Evolutionary conservation across 2,329 filamentous ascomycete genomes (phyloP).

Genomic region (Ilyonectria mors-panacis): DNA sequence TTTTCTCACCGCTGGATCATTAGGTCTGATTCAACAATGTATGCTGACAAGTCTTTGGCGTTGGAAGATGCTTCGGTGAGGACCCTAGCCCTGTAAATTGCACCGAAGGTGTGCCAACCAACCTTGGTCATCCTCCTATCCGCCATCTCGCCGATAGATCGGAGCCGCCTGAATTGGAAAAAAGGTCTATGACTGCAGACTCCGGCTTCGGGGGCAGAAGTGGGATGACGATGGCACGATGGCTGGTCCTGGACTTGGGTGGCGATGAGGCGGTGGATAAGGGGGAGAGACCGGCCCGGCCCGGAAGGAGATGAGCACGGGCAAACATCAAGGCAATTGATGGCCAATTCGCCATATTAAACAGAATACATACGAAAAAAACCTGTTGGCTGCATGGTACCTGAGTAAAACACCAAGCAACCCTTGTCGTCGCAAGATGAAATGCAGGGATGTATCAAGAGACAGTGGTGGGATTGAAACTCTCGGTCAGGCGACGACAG

Average conservation of each 20-base stretch:
- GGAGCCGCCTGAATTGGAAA: neutral
- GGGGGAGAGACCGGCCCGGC: neutral
- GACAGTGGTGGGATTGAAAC: constrained; percentile 24
- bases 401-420: neutral
- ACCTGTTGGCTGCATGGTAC: neutral
- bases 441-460: neutral
- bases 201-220: constrained; percentile 40
- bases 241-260: constrained; percentile 12
- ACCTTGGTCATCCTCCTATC: constrained; percentile 4
- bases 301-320: constrained; percentile 6
- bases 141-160: constrained; percentile 7
- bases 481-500: constrained; percentile 7
- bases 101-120: neutral
- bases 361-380: neutral
- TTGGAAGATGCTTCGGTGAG: constrained; percentile 2
- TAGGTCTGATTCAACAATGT: neutral
- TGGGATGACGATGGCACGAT: constrained; percentile 41
- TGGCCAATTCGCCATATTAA: neutral
- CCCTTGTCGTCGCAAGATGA: neutral
- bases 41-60: constrained; percentile 4
- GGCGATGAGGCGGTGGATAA: constrained; percentile 15
- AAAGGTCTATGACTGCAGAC: constrained; percentile 1
- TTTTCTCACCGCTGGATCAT: constrained; percentile 12
- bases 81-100: neutral
- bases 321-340: constrained; percentile 1